phyloP scores from a whole-genome alignment of 495 filamentous ascomycete species.

The Xylaria sp. region DNA sequence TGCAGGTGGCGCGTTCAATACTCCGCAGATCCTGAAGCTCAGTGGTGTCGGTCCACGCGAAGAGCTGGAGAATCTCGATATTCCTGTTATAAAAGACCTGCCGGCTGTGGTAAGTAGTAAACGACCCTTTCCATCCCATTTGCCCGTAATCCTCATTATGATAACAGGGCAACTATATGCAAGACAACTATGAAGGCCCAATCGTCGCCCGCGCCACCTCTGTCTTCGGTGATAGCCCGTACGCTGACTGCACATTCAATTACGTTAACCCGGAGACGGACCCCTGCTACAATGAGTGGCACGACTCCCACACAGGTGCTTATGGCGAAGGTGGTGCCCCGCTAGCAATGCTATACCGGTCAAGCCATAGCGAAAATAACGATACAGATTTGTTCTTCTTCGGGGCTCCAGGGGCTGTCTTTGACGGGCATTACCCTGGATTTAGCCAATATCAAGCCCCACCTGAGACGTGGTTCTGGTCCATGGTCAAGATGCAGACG shows the following conservation, averaged over 20 bases:
- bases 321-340: not conserved
- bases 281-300: slow-evolving; percentile 65
- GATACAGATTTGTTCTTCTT: not conserved
- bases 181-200: slow-evolving; percentile 58
- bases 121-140: not conserved
- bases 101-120: slow-evolving; percentile 56
- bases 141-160: not conserved
- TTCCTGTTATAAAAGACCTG: slow-evolving; percentile 53
- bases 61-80: slow-evolving; percentile 55
- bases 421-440: not conserved
- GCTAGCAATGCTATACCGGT: not conserved
- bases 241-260: slow-evolving; percentile 17
- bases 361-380: not conserved
- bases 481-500: slow-evolving; percentile 33
- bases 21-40: slow-evolving; percentile 64
- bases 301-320: slow-evolving; percentile 31
- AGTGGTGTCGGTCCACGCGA: slow-evolving; percentile 60
- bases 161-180: slow-evolving; percentile 49
- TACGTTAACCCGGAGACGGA: not conserved
- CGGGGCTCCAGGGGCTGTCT: not conserved
- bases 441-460: not conserved
- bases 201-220: slow-evolving; percentile 33
- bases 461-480: slow-evolving; percentile 2
- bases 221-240: not conserved
- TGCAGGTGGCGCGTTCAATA: slow-evolving; percentile 63